Conservation (phyloP, 2,329 filamentous ascomycete genomes). For the Fusarium algeriense region DNA sequence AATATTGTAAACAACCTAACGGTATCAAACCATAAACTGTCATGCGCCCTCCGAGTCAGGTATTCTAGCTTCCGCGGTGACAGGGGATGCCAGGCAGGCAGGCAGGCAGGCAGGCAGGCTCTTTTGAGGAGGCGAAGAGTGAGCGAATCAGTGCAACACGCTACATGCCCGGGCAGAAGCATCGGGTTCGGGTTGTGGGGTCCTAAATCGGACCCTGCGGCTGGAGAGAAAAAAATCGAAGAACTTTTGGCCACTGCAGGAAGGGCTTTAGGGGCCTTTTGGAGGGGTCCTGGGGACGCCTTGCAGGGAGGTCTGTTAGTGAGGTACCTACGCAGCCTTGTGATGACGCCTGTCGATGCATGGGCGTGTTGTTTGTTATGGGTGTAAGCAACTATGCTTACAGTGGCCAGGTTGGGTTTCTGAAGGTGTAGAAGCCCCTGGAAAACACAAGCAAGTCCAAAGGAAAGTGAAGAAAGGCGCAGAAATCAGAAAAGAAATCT, state of each 20-base stretch:
- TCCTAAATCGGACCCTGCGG: slow-evolving; percentile 46
- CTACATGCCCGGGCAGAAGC: slow-evolving; percentile 9
- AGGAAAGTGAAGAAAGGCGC: not conserved
- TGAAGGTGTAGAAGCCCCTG: slow-evolving; percentile 26
- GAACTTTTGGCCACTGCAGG: slow-evolving; percentile 34
- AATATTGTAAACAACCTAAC: not conserved
- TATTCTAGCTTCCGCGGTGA: slow-evolving; percentile 8
- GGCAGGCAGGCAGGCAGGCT: not conserved
- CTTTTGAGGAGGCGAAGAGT: slow-evolving; percentile 26
- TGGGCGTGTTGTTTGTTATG: not conserved
- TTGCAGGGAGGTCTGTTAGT: slow-evolving; percentile 39
- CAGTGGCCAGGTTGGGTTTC: not conserved
- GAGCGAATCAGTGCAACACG: slow-evolving; percentile 33
- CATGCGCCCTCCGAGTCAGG: slow-evolving; percentile 5
- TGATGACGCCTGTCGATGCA: slow-evolving; percentile 19
- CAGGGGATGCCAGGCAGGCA: not conserved
- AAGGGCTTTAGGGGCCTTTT: slow-evolving; percentile 18
- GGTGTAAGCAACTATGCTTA: slow-evolving; percentile 32
- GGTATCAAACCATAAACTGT: not conserved
- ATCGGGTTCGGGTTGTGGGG: slow-evolving; percentile 17
- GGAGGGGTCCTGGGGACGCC: slow-evolving; percentile 15
- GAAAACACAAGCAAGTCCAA: slow-evolving; percentile 11
- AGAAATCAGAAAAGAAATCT: not conserved
- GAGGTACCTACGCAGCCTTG: slow-evolving; percentile 44
- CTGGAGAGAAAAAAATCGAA: slow-evolving; percentile 45